phyloP scores from a whole-genome alignment of 169 alveolate species.

The Plasmodium sp. region DNA sequence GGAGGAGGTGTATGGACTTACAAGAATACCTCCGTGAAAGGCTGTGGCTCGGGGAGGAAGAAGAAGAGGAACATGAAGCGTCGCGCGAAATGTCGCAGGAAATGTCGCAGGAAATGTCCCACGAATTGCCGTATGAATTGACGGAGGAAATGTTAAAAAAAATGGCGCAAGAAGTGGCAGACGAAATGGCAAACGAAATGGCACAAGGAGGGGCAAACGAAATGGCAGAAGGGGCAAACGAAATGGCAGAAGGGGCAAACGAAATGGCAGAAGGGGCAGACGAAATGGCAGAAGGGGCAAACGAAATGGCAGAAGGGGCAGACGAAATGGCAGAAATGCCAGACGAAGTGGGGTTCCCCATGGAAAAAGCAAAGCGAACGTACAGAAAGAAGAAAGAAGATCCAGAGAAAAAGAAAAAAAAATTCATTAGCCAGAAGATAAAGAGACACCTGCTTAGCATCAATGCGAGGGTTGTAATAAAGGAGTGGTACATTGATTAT shows the following conservation, averaged over 20 bases:
- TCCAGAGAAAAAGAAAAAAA: not conserved
- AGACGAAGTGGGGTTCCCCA: not conserved
- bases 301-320: not conserved
- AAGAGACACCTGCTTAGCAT: conserved; percentile 15
- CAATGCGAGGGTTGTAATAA: conserved; percentile 13
- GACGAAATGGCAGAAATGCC: not conserved
- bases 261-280: not conserved
- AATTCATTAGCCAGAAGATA: conserved; percentile 13
- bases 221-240: not conserved
- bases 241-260: not conserved
- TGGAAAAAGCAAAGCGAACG: not conserved
- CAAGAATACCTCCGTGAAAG: too few relatives aligned
- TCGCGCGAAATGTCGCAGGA: too few relatives aligned
- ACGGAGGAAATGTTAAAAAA: not conserved
- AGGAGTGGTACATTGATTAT: conserved; percentile 46
- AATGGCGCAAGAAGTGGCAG: too few relatives aligned
- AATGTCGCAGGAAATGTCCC: too few relatives aligned
- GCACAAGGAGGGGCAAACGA: too few relatives aligned
- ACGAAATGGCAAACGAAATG: too few relatives aligned
- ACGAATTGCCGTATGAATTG: not conserved
- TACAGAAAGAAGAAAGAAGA: not conserved
- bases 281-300: too few relatives aligned
- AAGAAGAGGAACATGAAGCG: too few relatives aligned
- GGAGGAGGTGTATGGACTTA: too few relatives aligned
- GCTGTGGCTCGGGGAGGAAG: too few relatives aligned